Conservation (phyloP, 306 rosid species). For the Casuarina glauca region DNA sequence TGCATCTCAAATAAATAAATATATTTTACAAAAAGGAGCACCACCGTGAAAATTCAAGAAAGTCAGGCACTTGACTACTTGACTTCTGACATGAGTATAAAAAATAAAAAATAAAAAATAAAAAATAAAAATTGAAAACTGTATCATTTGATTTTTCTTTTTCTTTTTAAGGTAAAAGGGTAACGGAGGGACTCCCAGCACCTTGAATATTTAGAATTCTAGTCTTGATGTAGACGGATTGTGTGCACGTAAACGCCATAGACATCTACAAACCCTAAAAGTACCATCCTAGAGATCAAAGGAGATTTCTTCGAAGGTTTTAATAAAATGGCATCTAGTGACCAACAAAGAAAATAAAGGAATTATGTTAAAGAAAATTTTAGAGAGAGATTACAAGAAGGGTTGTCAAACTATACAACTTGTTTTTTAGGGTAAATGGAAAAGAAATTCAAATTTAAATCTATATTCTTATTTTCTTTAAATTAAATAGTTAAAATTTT, state of each 20-base stretch:
- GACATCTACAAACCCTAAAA: slow-evolving; percentile 64
- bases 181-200: slow-evolving; percentile 34
- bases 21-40: too few species aligned
- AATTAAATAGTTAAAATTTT: too few species aligned
- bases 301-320: slow-evolving; percentile 82
- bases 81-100: too few species aligned
- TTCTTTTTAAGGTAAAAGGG: too few species aligned
- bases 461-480: too few species aligned
- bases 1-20: not conserved
- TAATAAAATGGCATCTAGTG: slow-evolving; percentile 63
- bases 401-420: not conserved
- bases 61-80: too few species aligned
- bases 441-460: not conserved
- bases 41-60: too few species aligned
- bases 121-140: too few species aligned
- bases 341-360: slow-evolving; percentile 15
- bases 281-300: slow-evolving; percentile 54
- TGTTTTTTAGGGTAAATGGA: not conserved
- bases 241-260: slow-evolving; percentile 68
- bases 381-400: slow-evolving; percentile 11
- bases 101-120: too few species aligned
- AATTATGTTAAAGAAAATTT: not conserved
- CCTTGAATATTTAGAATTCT: slow-evolving; percentile 45
- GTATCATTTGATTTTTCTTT: too few species aligned
- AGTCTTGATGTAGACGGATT: slow-evolving; percentile 53